phyloP scores from a whole-genome alignment of 768 basidiomycete genomes.

The Suillus weaverae region DNA sequence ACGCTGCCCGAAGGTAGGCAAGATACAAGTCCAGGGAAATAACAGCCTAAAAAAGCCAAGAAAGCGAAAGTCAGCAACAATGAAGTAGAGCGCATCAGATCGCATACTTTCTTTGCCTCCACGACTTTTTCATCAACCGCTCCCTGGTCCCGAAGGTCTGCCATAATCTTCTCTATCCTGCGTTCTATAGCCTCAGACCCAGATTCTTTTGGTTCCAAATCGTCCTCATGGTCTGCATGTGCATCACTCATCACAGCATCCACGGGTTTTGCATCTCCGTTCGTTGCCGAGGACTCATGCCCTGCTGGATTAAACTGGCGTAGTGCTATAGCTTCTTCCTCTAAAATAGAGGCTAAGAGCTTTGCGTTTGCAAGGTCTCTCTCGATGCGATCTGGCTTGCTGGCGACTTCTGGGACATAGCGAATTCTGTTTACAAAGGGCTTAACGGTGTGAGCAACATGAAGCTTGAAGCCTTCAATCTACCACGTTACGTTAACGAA shows the following conservation, averaged over 20 bases:
- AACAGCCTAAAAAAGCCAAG: conserved; percentile 53
- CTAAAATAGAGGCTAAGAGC: conserved; percentile 68
- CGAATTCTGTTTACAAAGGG: conserved; percentile 79
- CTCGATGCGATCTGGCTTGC: conserved; percentile 73
- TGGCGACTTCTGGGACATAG: conserved; percentile 80
- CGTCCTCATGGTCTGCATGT: conserved; percentile 40
- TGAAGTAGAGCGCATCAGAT: conserved; percentile 2
- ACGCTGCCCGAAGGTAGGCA: conserved; percentile 89
- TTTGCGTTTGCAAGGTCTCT: conserved; percentile 82
- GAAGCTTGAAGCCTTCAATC: conserved; percentile 95
- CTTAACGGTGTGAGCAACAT: conserved; percentile 78
- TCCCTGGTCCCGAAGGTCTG: conserved; percentile 66
- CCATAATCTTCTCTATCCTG: conserved; percentile 74
- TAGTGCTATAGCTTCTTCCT: conserved; percentile 63
- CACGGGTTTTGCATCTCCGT: conserved; percentile 28
- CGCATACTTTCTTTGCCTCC: conserved; percentile 68
- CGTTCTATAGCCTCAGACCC: conserved; percentile 83
- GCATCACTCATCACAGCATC: conserved; percentile 33
- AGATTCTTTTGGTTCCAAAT: conserved; percentile 57
- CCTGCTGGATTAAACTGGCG: conserved; percentile 39
- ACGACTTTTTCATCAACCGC: conserved; percentile 63
- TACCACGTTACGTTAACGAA: conserved; percentile 32
- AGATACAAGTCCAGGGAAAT: conserved; percentile 90
- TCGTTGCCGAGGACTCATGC: conserved; percentile 21
- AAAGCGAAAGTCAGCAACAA: conserved; percentile 15